Conservation (phyloP, 805 yeast genomes). For the Yueomyces sinensis region DNA sequence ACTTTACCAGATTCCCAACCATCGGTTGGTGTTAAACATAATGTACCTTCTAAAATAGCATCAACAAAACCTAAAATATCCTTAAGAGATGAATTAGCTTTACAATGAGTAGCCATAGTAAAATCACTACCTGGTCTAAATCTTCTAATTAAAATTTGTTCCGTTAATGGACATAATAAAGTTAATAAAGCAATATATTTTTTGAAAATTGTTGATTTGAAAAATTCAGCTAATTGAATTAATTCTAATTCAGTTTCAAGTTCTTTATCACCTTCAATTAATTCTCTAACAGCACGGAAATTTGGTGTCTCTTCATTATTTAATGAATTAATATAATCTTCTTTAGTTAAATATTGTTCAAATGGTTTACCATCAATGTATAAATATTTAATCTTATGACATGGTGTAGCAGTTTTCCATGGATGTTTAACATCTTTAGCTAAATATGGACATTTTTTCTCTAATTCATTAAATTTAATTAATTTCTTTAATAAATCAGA, state of each 20-base stretch:
- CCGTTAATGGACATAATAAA: conserved; percentile 44
- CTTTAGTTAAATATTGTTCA: conserved; percentile 18
- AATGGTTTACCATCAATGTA: conserved; percentile 57
- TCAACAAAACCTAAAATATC: conserved; percentile 22
- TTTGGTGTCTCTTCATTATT: conserved; percentile 43
- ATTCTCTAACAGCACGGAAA: conserved; percentile 27
- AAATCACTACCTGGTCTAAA: conserved; percentile 94
- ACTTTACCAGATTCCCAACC: conserved; percentile 84
- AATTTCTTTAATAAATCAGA: conserved; percentile 33
- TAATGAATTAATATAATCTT: conserved; percentile 18
- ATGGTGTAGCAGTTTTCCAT: conserved; percentile 88
- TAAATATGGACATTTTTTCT: conserved; percentile 42
- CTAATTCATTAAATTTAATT: conserved; percentile 47
- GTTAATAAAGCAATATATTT: conserved; percentile 61
- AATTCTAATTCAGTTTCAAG: conserved; percentile 26
- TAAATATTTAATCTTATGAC: conserved; percentile 81
- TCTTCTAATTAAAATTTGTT: conserved; percentile 63
- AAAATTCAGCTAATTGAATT: conserved; percentile 40
- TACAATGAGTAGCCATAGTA: conserved; percentile 62
- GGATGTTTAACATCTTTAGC: conserved; percentile 48
- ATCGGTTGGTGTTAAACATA: conserved; percentile 63
- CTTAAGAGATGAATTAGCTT: conserved; percentile 29
- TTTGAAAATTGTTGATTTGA: conserved; percentile 48
- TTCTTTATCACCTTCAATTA: conserved; percentile 9
- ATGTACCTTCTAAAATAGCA: conserved; percentile 62